Base-by-base conservation (phyloP, 2,329 filamentous ascomycete species). In the Epichloe bromicola region DNA sequence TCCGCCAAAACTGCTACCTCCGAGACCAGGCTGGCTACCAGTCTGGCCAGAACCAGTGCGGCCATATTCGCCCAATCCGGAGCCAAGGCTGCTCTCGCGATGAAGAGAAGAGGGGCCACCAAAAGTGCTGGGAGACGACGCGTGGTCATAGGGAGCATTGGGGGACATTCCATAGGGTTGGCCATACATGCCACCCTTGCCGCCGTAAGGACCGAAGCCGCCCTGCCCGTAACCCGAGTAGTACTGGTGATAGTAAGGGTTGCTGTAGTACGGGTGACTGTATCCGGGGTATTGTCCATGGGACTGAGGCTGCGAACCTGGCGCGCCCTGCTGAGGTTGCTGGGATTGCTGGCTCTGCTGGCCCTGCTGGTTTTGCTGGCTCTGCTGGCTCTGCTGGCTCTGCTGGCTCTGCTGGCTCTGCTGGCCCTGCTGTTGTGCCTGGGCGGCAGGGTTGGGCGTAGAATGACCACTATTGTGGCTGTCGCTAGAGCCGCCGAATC, bases 401-500 rank as follows among this genome's bases (percentile, higher is more conserved):
- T 49, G 58, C 48, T 56, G 54, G 43, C 51, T 62, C 30, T 69
- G 70, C 47, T 68, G 70, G 54, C 73, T 71, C 17, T 43, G 42
- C 56, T 66, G 63, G 36, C 71, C 70, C 50, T 66, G 53, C 55
- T 70, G 68, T 59, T 78, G 77, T 45, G 69, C 70, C 62, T 79
- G 77, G 11, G 71, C 70, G 40, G 83, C 76, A 30, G 90, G 89
- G 70, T 94, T 93, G 37, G 91, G 90, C 2, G 90, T 96, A 61
- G 85, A 91, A 66, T 93, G 85, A 43, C 89, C 91, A 65, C 88
- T 95, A 71, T 85, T 88, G 61, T 89, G 86, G 55, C 79, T 78
- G 51, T 95, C 88, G 54, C 75, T 70, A 33, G 74, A 72, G 57
- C 71, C 72, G 33, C 75, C 75, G 43, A 82, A 83, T 49, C 81